Evolutionary conservation across 2,329 filamentous ascomycete species (phyloP).

Genomic region (Uncinocarpus reesii): DNA sequence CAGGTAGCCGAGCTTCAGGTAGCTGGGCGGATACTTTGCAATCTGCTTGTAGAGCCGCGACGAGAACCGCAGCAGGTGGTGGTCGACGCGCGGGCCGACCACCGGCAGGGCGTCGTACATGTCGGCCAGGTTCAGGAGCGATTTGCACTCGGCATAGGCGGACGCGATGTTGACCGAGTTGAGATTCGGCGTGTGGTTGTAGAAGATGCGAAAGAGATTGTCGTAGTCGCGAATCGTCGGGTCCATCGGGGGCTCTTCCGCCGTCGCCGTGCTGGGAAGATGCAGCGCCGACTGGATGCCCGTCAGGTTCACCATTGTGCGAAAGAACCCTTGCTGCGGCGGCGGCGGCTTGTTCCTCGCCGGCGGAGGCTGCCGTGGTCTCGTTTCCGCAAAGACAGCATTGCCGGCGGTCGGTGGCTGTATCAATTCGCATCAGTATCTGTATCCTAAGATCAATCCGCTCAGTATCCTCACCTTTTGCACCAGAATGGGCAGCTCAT

Average conservation of each 20-base stretch:
- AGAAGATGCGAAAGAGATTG: slow-evolving; percentile 90
- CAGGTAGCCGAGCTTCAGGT: slow-evolving; percentile 79
- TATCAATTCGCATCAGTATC: no score
- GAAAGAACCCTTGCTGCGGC: slow-evolving; percentile 64
- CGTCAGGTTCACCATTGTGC: slow-evolving; percentile 71
- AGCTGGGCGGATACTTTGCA: slow-evolving; percentile 87
- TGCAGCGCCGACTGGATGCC: slow-evolving; percentile 45
- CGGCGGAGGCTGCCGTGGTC: slow-evolving; percentile 36
- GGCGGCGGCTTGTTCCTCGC: slow-evolving; percentile 52
- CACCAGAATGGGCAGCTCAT: slow-evolving; percentile 78
- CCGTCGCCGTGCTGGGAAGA: slow-evolving; percentile 40
- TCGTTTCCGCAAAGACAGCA: slow-evolving; percentile 49
- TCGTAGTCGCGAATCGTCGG: slow-evolving; percentile 86
- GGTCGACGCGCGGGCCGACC: slow-evolving; percentile 80
- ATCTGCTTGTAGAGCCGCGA: slow-evolving; percentile 90
- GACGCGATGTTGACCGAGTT: slow-evolving; percentile 83
- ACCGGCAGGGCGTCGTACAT: slow-evolving; percentile 86
- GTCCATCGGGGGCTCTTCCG: slow-evolving; percentile 50
- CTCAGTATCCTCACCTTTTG: slow-evolving; percentile 66
- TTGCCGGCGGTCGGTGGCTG: slow-evolving; percentile 25
- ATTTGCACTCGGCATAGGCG: slow-evolving; percentile 89
- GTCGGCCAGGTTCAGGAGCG: slow-evolving; percentile 76
- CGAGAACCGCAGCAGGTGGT: slow-evolving; percentile 87
- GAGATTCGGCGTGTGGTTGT: slow-evolving; percentile 76
- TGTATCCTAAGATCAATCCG: no score